Evolutionary conservation across 352 stramenopile genomes (phyloP).

Genomic region (Globisporangium mamillatum): DNA sequence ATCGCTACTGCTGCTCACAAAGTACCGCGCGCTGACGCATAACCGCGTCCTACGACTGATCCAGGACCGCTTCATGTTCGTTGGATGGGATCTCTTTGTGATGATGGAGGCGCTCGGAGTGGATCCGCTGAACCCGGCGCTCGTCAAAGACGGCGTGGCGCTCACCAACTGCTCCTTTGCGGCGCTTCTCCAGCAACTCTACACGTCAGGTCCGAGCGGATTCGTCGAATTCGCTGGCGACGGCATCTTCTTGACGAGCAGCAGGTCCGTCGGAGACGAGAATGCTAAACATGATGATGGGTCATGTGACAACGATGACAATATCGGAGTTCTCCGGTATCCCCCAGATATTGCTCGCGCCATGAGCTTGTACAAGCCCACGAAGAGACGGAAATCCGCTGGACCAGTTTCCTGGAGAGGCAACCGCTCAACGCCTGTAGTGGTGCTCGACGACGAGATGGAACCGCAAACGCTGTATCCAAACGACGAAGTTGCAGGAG

Average conservation of each 20-base stretch:
- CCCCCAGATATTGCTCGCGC: constrained; percentile 11
- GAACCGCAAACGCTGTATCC: constrained; percentile 1
- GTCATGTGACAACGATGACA: not conserved
- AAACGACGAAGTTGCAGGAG: not conserved
- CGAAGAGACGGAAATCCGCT: not conserved
- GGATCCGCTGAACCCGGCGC: constrained; percentile 18
- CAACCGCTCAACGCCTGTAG: constrained; percentile 7
- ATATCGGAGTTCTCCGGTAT: constrained; percentile 8
- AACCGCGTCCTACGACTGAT: constrained; percentile 32
- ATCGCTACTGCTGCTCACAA: not conserved
- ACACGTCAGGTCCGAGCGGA: not conserved
- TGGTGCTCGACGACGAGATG: constrained; percentile 7
- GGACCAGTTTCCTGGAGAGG: not conserved
- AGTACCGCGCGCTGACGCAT: constrained; percentile 10
- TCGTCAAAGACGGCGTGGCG: constrained; percentile 2
- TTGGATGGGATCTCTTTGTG: constrained; percentile 38
- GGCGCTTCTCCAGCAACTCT: not conserved
- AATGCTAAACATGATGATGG: not conserved
- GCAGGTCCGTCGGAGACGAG: not conserved
- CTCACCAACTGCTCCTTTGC: constrained; percentile 4
- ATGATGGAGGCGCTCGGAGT: constrained; percentile 31
- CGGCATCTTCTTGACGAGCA: not conserved
- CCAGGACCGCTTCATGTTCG: constrained; percentile 30
- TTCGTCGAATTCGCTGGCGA: not conserved
- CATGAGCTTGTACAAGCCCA: constrained; percentile 16